Conservation (phyloP, 208 protist species). For the Trypanosomatidae sp. region DNA sequence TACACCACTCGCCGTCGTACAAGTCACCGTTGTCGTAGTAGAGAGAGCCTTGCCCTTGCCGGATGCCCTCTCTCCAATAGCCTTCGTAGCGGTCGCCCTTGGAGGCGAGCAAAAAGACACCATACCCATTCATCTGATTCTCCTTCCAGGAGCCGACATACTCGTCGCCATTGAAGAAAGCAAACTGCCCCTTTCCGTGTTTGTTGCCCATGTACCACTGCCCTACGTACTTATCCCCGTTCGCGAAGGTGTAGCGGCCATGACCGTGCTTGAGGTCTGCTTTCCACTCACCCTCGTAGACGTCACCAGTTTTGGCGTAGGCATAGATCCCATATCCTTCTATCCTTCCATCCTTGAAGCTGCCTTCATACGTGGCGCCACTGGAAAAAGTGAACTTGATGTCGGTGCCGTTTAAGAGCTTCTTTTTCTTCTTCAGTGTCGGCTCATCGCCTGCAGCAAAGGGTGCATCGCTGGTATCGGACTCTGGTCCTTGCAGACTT, state of each 20-base stretch:
- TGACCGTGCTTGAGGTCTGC: constrained; percentile 71
- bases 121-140: constrained; percentile 66
- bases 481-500: not conserved
- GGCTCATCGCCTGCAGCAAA: not conserved
- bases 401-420: constrained; percentile 47
- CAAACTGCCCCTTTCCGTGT: constrained; percentile 54
- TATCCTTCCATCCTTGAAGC: constrained; percentile 53
- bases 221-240: constrained; percentile 60
- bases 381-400: constrained; percentile 55
- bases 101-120: constrained; percentile 39
- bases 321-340: constrained; percentile 63
- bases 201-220: constrained; percentile 77
- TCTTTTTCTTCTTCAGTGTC: constrained; percentile 38
- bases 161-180: constrained; percentile 57
- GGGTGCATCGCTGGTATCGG: not conserved
- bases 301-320: constrained; percentile 49
- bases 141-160: constrained; percentile 58
- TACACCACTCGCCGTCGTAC: constrained; percentile 61
- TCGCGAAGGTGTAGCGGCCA: constrained; percentile 61
- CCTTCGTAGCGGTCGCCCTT: constrained; percentile 57
- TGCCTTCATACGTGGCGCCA: constrained; percentile 56
- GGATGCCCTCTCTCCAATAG: constrained; percentile 52
- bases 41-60: constrained; percentile 47
- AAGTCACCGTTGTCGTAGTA: constrained; percentile 47
- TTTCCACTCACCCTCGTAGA: constrained; percentile 67